Percentiles rank a stretch among this genome's conserved stretches.
These are phyloP conservation scores for Ceratocystis eucalypticola DNA, from an alignment of 2,329 filamentous ascomycete species.

Conservation along the genomic window DNA sequence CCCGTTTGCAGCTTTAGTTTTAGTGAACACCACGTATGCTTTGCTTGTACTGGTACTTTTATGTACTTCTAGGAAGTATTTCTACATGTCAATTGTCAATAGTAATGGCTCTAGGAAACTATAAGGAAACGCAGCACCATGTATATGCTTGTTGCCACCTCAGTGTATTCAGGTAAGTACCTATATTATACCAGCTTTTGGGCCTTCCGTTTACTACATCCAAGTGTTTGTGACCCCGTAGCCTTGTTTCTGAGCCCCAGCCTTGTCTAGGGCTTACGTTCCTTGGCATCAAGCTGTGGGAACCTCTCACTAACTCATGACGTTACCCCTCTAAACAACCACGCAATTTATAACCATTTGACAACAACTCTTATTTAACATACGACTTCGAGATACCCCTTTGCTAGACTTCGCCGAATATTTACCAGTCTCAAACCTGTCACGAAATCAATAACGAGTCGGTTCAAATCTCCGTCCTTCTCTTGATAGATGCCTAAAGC, in stretches of 20 bases:
- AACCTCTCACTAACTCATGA: not conserved
- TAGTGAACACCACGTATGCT: too few species aligned
- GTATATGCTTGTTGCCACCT: not conserved
- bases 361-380: not conserved
- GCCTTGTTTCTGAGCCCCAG: slow-evolving; percentile 8
- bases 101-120: too few species aligned
- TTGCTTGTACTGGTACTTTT: too few species aligned
- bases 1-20: too few species aligned
- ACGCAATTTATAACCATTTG: not conserved
- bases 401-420: not conserved
- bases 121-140: not conserved
- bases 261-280: slow-evolving; percentile 9
- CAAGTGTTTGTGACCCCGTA: not conserved
- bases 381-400: not conserved
- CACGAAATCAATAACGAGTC: not conserved
- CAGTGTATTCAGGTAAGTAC: not conserved
- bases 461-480: not conserved
- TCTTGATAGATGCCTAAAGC: not conserved
- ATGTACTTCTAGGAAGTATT: too few species aligned
- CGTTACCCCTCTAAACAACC: not conserved
- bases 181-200: not conserved
- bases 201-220: not conserved
- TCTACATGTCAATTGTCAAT: too few species aligned
- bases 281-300: not conserved
- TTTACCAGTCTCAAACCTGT: not conserved